These are phyloP conservation scores for Penicillium hesseltinei DNA, from an alignment of 2,329 filamentous ascomycete genomes.

Conservation along the genomic window DNA sequence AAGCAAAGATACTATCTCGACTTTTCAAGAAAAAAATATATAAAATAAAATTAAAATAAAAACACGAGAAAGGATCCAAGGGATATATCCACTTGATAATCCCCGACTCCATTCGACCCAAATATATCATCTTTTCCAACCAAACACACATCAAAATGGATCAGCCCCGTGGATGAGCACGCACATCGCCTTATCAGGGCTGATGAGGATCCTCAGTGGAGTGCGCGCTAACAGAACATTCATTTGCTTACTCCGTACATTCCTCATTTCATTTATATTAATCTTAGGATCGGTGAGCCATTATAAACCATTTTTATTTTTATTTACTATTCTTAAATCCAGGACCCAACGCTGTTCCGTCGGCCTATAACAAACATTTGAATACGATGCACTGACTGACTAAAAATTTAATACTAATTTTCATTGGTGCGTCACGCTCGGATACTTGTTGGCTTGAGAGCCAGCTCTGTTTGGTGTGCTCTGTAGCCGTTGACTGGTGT, in stretches of 20 bases:
- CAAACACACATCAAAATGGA: conserved; percentile 5
- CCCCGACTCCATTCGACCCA: conserved; percentile 12
- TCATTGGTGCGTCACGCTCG: conserved; percentile 6
- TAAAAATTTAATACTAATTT: background rate
- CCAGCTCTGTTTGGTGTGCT: background rate
- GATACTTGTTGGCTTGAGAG: background rate
- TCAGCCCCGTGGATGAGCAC: conserved; percentile 8
- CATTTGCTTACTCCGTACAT: background rate
- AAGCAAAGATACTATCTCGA: background rate
- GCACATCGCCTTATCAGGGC: conserved; percentile 12
- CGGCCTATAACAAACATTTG: background rate
- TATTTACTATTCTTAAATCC: background rate
- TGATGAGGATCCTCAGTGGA: conserved; percentile 12
- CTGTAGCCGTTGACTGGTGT: conserved; percentile 2
- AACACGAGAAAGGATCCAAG: background rate
- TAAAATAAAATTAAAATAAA: background rate
- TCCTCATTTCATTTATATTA: background rate
- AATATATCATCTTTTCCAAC: background rate
- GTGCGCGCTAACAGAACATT: background rate
- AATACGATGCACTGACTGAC: background rate
- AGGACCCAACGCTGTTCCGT: background rate
- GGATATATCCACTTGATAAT: conserved; percentile 18
- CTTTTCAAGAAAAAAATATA: background rate
- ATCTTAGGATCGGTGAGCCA: no score
- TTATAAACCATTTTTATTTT: background rate